Percentiles rank a stretch among this genome's conserved stretches.
Evolutionary conservation across 2,329 filamentous ascomycete species (phyloP).

Genomic region (Sporothrix variecibatus): DNA sequence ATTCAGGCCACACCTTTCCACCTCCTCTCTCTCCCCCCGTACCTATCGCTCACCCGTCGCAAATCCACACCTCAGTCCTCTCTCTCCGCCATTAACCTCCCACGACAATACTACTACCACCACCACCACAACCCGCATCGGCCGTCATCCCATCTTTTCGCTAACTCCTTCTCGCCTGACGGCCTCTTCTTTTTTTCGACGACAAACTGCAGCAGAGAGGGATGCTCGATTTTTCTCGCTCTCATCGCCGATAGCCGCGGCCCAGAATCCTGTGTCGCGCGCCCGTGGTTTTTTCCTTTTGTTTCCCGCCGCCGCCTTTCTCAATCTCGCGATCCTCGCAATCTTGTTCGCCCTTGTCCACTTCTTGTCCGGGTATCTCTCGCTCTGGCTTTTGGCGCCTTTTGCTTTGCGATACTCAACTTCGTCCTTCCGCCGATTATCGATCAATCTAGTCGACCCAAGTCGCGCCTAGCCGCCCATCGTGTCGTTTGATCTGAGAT

Average conservation of each 20-base stretch:
- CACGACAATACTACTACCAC: constrained; percentile 7
- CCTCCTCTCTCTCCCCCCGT: constrained; percentile 8
- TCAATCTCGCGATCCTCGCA: neutral
- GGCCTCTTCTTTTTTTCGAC: neutral
- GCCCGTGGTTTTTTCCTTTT: constrained; percentile 9
- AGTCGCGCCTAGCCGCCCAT: neutral
- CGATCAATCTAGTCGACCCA: neutral
- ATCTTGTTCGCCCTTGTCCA: neutral
- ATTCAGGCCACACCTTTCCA: neutral
- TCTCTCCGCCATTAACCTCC: neutral
- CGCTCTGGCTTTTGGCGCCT: neutral
- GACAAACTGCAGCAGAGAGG: neutral
- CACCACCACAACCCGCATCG: constrained; percentile 12
- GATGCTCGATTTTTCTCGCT: constrained; percentile 1
- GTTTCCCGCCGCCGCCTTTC: neutral
- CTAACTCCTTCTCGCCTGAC: neutral
- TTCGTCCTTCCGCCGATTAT: neutral
- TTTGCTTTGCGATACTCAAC: neutral
- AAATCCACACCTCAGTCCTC: constrained; percentile 4
- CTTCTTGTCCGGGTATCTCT: neutral
- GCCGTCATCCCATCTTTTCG: constrained; percentile 18
- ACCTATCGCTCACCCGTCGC: constrained; percentile 21
- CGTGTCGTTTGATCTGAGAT: neutral
- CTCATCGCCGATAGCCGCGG: constrained; percentile 23
- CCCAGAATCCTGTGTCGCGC: constrained; percentile 17